phyloP scores from a whole-genome alignment of 1,284 basidiomycete genomes.

The Fomitopsis betulina region DNA sequence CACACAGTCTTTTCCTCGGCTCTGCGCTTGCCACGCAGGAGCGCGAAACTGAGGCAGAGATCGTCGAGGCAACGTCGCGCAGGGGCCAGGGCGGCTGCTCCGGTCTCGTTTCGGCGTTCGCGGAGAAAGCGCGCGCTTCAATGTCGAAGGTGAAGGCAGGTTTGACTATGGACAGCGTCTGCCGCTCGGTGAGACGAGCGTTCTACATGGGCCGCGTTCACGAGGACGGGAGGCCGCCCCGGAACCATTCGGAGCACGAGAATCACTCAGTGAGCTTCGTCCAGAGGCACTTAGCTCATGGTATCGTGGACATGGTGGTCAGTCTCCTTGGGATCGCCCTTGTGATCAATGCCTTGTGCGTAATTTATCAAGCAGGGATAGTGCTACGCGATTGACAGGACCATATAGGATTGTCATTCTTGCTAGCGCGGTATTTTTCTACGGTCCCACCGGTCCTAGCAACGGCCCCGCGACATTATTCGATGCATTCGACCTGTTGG shows the following conservation, averaged over 20 bases:
- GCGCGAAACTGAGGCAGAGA: slow-evolving; percentile 35
- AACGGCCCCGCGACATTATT: slow-evolving; percentile 67
- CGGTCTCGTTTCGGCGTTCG: neutral
- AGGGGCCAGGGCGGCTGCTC: neutral
- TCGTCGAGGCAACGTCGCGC: neutral
- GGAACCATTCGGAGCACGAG: slow-evolving; percentile 35
- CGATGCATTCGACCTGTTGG: slow-evolving; percentile 77
- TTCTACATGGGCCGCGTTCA: neutral
- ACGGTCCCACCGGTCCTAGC: slow-evolving; percentile 35
- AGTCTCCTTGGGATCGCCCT: slow-evolving; percentile 81
- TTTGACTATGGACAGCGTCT: neutral
- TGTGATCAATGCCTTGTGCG: slow-evolving; percentile 79
- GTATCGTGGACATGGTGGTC: slow-evolving; percentile 60
- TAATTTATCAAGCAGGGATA: slow-evolving; percentile 5
- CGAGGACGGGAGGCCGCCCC: slow-evolving; percentile 9
- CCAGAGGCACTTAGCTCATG: slow-evolving; percentile 76
- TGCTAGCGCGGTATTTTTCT: slow-evolving; percentile 73
- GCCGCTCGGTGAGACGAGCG: neutral
- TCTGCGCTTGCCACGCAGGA: slow-evolving; percentile 86
- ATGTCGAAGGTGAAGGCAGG: neutral
- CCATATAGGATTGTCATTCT: slow-evolving; percentile 59
- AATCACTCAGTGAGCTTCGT: slow-evolving; percentile 71
- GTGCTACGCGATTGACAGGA: neutral
- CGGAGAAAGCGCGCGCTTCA: neutral
- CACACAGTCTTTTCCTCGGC: slow-evolving; percentile 88